These are phyloP conservation scores for Dipteronia dyeriana DNA, from an alignment of 345 rosid species.

Conservation along the genomic window DNA sequence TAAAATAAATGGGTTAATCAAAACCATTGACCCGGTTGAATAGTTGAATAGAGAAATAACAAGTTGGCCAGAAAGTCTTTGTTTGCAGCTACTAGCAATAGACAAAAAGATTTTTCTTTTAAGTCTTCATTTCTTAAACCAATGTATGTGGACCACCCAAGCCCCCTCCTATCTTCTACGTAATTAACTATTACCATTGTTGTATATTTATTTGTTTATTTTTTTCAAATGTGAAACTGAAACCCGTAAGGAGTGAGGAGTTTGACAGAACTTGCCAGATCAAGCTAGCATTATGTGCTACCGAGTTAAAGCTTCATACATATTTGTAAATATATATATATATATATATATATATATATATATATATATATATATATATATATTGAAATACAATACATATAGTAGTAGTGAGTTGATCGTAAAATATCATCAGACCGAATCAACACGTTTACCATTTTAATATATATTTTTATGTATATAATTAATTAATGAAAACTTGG, in stretches of 20 bases:
- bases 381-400: no score
- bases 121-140: conserved; percentile 12
- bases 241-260: no score
- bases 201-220: not conserved
- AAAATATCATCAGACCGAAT: no score
- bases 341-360: no score
- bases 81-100: conserved; percentile 15
- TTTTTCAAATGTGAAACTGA: no score
- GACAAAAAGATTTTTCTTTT: not conserved
- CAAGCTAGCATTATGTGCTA: no score
- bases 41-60: conserved; percentile 40
- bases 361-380: no score
- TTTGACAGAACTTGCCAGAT: no score
- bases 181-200: not conserved
- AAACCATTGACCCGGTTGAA: conserved; percentile 52
- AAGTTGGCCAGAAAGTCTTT: conserved; percentile 46
- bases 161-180: not conserved
- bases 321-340: no score
- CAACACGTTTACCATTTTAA: no score
- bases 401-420: no score
- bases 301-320: no score
- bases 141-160: conserved; percentile 4
- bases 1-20: conserved; percentile 34
- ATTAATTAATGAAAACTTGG: conserved; percentile 9
- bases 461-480: not conserved